Evolutionary conservation across 2,329 filamentous ascomycete genomes (phyloP).

Genomic region (Emmonsiellopsis sp.): DNA sequence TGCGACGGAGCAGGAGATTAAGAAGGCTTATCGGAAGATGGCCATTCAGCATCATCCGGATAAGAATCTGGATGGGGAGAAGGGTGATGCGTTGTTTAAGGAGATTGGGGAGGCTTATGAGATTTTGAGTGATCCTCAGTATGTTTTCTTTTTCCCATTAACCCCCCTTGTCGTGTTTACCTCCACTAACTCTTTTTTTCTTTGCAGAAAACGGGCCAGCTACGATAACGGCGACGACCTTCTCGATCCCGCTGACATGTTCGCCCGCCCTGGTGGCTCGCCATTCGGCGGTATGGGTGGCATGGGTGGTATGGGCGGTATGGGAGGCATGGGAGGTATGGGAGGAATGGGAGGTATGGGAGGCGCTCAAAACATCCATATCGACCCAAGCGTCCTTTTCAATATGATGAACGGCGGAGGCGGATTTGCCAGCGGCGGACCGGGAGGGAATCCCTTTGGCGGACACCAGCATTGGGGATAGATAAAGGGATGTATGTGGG

Average conservation of each 20-base stretch:
- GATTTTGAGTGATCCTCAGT: conserved; percentile 86
- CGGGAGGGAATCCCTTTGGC: conserved; percentile 38
- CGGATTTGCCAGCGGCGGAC: conserved; percentile 38
- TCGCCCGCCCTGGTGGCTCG: conserved; percentile 51
- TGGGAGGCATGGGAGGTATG: conserved; percentile 44
- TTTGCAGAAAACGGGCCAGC: conserved; percentile 65
- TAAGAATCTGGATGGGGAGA: conserved; percentile 80
- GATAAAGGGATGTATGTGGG: neutral
- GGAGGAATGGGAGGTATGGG: conserved; percentile 26
- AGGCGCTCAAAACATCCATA: conserved; percentile 36
- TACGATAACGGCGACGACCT: conserved; percentile 93
- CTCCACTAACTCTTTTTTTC: conserved; percentile 12
- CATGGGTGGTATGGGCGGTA: conserved; percentile 50
- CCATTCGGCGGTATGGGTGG: conserved; percentile 31
- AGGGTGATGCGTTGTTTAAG: conserved; percentile 84
- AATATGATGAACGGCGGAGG: conserved; percentile 70
- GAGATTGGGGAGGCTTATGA: conserved; percentile 97
- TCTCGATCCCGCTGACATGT: conserved; percentile 80
- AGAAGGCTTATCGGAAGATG: conserved; percentile 92
- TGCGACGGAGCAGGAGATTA: conserved; percentile 75
- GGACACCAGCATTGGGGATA: neutral
- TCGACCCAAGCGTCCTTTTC: conserved; percentile 70
- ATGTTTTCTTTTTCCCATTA: conserved; percentile 36
- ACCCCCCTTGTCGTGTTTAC: conserved; percentile 1
- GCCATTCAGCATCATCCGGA: conserved; percentile 93